phyloP scores from a whole-genome alignment of 768 basidiomycete genomes.

The Leccinum barrowsii region DNA sequence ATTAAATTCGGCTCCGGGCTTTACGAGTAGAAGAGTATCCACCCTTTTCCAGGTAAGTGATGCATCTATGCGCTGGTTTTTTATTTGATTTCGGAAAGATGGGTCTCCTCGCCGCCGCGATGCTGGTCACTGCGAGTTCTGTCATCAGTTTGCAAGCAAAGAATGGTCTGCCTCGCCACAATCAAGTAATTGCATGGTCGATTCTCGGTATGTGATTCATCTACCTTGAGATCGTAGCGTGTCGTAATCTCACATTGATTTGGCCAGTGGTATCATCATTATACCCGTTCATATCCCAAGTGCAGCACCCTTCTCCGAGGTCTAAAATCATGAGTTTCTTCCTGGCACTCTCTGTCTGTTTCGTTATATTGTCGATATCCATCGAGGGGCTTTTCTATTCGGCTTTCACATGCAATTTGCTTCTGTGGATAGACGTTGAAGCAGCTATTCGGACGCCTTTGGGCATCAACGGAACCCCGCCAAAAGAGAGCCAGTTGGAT shows the following conservation, averaged over 20 bases:
- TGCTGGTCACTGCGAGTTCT: conserved; percentile 57
- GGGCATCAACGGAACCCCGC: neutral
- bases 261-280: conserved; percentile 51
- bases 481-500: neutral
- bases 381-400: conserved; percentile 79
- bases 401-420: conserved; percentile 59
- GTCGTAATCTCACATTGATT: neutral
- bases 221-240: neutral
- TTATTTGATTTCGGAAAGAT: conserved; percentile 31
- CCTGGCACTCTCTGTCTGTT: conserved; percentile 70
- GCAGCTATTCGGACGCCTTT: conserved; percentile 21
- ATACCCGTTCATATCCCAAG: conserved; percentile 45
- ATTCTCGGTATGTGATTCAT: conserved; percentile 48
- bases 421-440: conserved; percentile 69
- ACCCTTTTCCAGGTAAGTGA: conserved; percentile 23
- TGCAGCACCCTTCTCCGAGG: conserved; percentile 35
- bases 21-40: conserved; percentile 4
- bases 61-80: neutral
- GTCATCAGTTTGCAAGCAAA: conserved; percentile 61
- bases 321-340: conserved; percentile 61
- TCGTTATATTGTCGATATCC: conserved; percentile 77
- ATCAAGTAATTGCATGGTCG: conserved; percentile 64
- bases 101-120: conserved; percentile 41
- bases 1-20: neutral
- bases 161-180: conserved; percentile 55